phyloP scores from a whole-genome alignment of 768 basidiomycete species.

The Grammothele lineata region DNA sequence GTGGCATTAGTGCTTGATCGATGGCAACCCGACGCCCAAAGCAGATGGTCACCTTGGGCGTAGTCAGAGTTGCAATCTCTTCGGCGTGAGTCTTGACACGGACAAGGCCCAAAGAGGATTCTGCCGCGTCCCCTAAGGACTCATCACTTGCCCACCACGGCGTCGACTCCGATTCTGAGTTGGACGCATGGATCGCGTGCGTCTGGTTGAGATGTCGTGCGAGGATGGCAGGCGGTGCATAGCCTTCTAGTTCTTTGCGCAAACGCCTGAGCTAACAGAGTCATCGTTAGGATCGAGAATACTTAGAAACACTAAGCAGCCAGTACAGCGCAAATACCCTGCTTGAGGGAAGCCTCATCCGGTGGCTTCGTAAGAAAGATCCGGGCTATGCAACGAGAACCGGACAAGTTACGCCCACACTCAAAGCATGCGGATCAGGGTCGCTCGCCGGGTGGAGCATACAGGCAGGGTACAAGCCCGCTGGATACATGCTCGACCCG shows the following conservation, averaged over 20 bases:
- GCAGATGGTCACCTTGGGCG: conserved; percentile 43
- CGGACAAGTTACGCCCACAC: too few relatives aligned
- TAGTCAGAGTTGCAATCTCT: conserved; percentile 45
- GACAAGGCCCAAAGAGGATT: conserved; percentile 30
- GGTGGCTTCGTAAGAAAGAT: too few relatives aligned
- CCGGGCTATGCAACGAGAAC: too few relatives aligned
- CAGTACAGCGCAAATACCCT: too few relatives aligned
- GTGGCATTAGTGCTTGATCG: not conserved
- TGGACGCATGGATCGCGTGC: not conserved
- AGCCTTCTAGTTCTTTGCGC: conserved; percentile 41
- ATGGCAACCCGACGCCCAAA: too few relatives aligned
- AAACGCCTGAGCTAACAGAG: conserved; percentile 50
- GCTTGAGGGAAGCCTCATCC: too few relatives aligned
- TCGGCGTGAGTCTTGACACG: conserved; percentile 44
- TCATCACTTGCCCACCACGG: conserved; percentile 31
- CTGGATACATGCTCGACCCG: too few relatives aligned
- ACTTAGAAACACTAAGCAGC: too few relatives aligned
- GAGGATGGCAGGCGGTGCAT: conserved; percentile 43
- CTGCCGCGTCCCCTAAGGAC: conserved; percentile 12
- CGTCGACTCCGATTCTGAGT: conserved; percentile 16
- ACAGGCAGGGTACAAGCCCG: too few relatives aligned
- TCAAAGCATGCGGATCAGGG: too few relatives aligned
- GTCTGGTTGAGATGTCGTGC: conserved; percentile 25
- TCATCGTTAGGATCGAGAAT: too few relatives aligned
- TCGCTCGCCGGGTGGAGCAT: too few relatives aligned